Evolutionary conservation across 139 green algal species (phyloP).

Genomic region (Coelastrella sp.): DNA sequence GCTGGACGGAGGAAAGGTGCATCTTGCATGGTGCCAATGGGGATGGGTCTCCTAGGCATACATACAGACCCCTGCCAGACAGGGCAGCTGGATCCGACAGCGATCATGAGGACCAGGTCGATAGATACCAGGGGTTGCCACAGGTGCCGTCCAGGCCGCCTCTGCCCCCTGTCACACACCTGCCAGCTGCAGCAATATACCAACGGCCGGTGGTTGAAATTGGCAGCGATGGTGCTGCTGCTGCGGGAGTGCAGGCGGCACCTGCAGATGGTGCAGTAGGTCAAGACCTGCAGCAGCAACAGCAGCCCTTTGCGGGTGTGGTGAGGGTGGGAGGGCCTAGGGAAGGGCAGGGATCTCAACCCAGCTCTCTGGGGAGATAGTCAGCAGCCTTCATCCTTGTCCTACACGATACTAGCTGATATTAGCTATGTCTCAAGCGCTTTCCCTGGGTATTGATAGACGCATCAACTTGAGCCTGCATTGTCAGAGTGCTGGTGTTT

Average conservation of each 20-base stretch:
- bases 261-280: background rate
- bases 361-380: too few species aligned
- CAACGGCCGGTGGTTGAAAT: background rate
- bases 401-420: too few species aligned
- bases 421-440: too few species aligned
- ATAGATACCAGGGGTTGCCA: background rate
- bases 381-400: too few species aligned
- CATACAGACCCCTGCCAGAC: constrained; percentile 30
- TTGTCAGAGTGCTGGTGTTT: too few species aligned
- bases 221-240: background rate
- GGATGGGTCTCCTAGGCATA: background rate
- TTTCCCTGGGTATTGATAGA: too few species aligned
- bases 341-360: background rate
- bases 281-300: background rate
- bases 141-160: too few species aligned
- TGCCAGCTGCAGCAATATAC: background rate
- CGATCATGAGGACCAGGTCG: background rate
- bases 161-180: background rate
- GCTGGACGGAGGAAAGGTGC: constrained; percentile 19
- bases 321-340: background rate
- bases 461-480: too few species aligned
- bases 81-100: background rate
- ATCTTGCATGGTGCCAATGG: background rate
- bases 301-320: background rate
- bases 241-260: background rate